Evolutionary conservation across 768 basidiomycete genomes (phyloP).

Genomic region (Hebeloma cylindrosporum): DNA sequence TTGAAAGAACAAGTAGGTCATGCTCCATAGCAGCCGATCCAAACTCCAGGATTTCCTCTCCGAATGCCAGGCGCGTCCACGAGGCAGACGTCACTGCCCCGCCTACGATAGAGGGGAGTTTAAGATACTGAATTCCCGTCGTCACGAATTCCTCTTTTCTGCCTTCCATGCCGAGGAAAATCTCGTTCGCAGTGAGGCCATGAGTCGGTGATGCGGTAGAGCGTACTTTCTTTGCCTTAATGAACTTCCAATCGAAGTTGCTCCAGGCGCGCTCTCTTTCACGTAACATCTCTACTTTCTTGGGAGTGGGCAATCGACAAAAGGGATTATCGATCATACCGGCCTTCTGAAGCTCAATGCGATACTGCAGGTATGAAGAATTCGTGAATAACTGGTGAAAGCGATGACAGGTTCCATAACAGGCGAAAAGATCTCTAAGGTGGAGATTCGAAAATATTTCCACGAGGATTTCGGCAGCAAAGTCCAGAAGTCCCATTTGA

Average conservation of each 20-base stretch:
- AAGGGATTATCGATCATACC: slow-evolving; percentile 1
- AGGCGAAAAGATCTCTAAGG: not conserved
- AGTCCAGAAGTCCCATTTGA: too few relatives aligned
- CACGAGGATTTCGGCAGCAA: not conserved
- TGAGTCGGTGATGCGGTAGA: not conserved
- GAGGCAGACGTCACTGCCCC: not conserved
- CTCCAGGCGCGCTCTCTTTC: not conserved
- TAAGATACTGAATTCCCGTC: not conserved
- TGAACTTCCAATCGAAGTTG: not conserved
- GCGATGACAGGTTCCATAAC: not conserved
- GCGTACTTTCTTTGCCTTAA: not conserved
- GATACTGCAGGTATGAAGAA: not conserved
- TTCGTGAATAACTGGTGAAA: not conserved
- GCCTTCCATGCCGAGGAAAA: not conserved
- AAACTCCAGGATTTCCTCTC: not conserved
- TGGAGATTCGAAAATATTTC: not conserved
- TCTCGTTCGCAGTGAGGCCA: not conserved
- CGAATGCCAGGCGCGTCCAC: not conserved
- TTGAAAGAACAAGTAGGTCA: not conserved
- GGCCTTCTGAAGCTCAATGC: slow-evolving; percentile 1
- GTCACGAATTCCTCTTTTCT: not conserved
- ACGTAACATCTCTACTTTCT: not conserved
- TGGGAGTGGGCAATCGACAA: not conserved
- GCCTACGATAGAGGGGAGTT: not conserved
- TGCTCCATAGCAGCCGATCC: not conserved